Evolutionary conservation across 345 rosid genomes (phyloP), one percentile per base, ranked within the genome.

Genomic region (Sisymbrium irio): DNA sequence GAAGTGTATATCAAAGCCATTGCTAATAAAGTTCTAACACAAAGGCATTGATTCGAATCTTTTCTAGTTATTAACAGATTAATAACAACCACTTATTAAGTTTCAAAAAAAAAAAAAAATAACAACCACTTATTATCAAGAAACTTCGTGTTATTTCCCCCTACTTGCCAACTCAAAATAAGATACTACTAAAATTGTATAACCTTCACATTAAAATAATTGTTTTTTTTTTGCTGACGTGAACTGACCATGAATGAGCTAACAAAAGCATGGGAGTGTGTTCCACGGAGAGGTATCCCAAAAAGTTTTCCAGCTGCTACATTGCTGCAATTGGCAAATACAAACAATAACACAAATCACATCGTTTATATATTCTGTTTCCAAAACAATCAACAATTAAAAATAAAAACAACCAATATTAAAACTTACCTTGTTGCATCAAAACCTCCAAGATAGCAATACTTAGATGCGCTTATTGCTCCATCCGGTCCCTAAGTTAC

Each of bases 241-340:
- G 11, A 69, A 82, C 93, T 56, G 37, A 93, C 99, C 99, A 87
- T 92, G 76, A 82, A 96, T 55, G 99, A 96, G 82, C 98, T 96
- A 77, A 96, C 95, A 86, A 87, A 96, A 55, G 99, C 99, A 85
- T 96, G 99, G 19, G 99, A 92, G 77, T 96, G 99, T 20, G 98
- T 95, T 69, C 97, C 97, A 65, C 92, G 89, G 27, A 95, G 92
- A 49, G 99, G 99, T 73, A 96, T 96, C 56, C 97, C 98, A 73
- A 88, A 96, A 42, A 96, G 76, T 64, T 62, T 85, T 67, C 95
- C 99, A 9, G 99, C 99, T 33, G 98, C 95, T 73, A 58, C 62
- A 5, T 58, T 58, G 44, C 62, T 56, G 39, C n/a, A 35, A 67
- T 4, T 19, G 28, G 28, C 54, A 49, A 15, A 49, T 20, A 49